Evolutionary conservation across 1,139 yeast species (phyloP).

Genomic region (Taiozyma sp.): DNA sequence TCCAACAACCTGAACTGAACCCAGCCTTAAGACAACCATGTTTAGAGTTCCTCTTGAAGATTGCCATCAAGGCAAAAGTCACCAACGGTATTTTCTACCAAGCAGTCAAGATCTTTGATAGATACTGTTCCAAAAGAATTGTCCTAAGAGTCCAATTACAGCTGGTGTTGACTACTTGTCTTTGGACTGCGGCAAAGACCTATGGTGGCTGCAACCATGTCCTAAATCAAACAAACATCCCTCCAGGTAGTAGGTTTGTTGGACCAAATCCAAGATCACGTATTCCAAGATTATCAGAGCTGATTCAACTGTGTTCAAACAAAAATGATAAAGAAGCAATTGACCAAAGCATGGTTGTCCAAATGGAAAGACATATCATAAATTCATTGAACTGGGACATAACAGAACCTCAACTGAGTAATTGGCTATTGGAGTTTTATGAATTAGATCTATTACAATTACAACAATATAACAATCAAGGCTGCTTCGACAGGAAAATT

Average conservation of each 20-base stretch:
- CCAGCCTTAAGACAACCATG: slow-evolving; percentile 42
- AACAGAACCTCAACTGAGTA: slow-evolving; percentile 52
- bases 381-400: slow-evolving; percentile 58
- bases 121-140: slow-evolving; percentile 60
- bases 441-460: slow-evolving; percentile 35
- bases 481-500: slow-evolving; percentile 12
- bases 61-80: slow-evolving; percentile 53
- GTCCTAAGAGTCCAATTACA: slow-evolving; percentile 58
- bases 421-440: slow-evolving; percentile 38
- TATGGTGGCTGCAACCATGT: slow-evolving; percentile 70
- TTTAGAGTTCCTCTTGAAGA: slow-evolving; percentile 52
- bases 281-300: slow-evolving; percentile 56
- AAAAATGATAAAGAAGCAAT: slow-evolving; percentile 41
- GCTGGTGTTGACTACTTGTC: slow-evolving; percentile 57
- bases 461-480: slow-evolving; percentile 26
- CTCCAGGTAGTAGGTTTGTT: slow-evolving; percentile 51
- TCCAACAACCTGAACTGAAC: slow-evolving; percentile 62
- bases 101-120: slow-evolving; percentile 54
- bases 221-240: slow-evolving; percentile 41
- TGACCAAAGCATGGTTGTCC: slow-evolving; percentile 42
- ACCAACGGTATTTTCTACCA: slow-evolving; percentile 54
- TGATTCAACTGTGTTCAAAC: slow-evolving; percentile 45
- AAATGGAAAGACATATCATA: slow-evolving; percentile 49
- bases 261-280: slow-evolving; percentile 67
- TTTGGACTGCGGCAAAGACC: slow-evolving; percentile 60